These are phyloP conservation scores for Barnettozyma siamensis DNA, from an alignment of 805 yeast species.

Conservation along the genomic window DNA sequence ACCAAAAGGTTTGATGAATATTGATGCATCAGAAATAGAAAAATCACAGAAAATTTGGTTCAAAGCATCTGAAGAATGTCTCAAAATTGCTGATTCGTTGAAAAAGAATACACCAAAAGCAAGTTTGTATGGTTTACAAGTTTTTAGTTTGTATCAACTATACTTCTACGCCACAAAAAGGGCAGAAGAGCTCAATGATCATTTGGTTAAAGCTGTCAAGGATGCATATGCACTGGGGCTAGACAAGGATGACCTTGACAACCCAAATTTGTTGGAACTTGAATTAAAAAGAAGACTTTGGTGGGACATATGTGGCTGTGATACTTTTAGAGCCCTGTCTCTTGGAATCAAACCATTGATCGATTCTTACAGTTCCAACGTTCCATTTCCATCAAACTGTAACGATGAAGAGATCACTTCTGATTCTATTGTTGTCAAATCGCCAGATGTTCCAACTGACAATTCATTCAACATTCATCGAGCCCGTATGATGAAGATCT, in stretches of 20 bases:
- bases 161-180: slow-evolving; percentile 27
- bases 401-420: slow-evolving; percentile 27
- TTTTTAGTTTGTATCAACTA: slow-evolving; percentile 24
- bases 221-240: slow-evolving; percentile 23
- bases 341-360: slow-evolving; percentile 22
- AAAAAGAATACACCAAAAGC: slow-evolving; percentile 13
- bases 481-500: slow-evolving; percentile 23
- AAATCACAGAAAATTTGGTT: slow-evolving; percentile 25
- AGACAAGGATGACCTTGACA: slow-evolving; percentile 21
- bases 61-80: slow-evolving; percentile 23
- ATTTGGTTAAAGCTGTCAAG: slow-evolving; percentile 19
- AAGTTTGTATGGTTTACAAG: slow-evolving; percentile 19
- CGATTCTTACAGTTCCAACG: slow-evolving; percentile 20
- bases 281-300: slow-evolving; percentile 29
- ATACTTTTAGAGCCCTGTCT: slow-evolving; percentile 22
- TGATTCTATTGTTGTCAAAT: slow-evolving; percentile 17
- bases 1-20: slow-evolving; percentile 24
- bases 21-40: slow-evolving; percentile 21
- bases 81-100: slow-evolving; percentile 15
- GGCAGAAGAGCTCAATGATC: slow-evolving; percentile 22
- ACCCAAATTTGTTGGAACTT: slow-evolving; percentile 21
- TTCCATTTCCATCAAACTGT: slow-evolving; percentile 29
- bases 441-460: slow-evolving; percentile 22
- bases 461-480: slow-evolving; percentile 25
- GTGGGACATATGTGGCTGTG: slow-evolving; percentile 29